Evolutionary conservation across 2,329 filamentous ascomycete species (phyloP).

Genomic region (Ophiocordyceps camponoti-floridani): DNA sequence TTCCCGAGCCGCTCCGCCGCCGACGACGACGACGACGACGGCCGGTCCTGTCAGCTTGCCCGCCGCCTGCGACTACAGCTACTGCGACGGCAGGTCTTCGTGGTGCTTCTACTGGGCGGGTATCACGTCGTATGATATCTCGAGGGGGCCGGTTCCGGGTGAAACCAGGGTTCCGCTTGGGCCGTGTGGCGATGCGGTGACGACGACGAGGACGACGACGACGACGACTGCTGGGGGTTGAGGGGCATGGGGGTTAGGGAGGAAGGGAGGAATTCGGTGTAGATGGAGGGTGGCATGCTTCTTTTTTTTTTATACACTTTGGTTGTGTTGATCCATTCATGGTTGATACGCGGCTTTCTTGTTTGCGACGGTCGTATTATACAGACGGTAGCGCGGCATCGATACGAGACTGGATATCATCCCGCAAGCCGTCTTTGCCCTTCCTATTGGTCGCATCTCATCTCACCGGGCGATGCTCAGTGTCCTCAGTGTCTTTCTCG

Average conservation of each 20-base stretch:
- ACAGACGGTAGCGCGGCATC: neutral
- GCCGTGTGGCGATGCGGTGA: slow-evolving; percentile 6
- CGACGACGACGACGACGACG: slow-evolving; percentile 2
- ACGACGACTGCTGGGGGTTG: neutral
- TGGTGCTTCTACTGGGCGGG: slow-evolving; percentile 23
- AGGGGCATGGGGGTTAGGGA: neutral
- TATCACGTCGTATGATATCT: slow-evolving; percentile 15
- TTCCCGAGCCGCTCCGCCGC: too few relatives aligned
- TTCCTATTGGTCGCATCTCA: slow-evolving; percentile 12
- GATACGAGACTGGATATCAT: neutral
- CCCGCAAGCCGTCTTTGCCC: neutral
- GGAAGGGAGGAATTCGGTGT: neutral
- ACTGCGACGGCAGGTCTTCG: slow-evolving; percentile 15
- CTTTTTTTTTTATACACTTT: neutral
- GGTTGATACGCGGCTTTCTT: neutral
- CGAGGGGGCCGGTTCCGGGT: slow-evolving; percentile 16
- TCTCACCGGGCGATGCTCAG: too few relatives aligned
- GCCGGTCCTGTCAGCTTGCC: slow-evolving; percentile 3
- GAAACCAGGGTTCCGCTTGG: slow-evolving; percentile 16
- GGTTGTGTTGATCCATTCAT: neutral
- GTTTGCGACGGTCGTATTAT: neutral
- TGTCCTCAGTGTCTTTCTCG: slow-evolving; percentile 12
- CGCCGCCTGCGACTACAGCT: slow-evolving; percentile 15
- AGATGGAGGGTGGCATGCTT: too few relatives aligned
- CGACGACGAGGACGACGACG: neutral